phyloP scores from a whole-genome alignment of 2,329 filamentous ascomycete species.

The Alternaria gansuensis region DNA sequence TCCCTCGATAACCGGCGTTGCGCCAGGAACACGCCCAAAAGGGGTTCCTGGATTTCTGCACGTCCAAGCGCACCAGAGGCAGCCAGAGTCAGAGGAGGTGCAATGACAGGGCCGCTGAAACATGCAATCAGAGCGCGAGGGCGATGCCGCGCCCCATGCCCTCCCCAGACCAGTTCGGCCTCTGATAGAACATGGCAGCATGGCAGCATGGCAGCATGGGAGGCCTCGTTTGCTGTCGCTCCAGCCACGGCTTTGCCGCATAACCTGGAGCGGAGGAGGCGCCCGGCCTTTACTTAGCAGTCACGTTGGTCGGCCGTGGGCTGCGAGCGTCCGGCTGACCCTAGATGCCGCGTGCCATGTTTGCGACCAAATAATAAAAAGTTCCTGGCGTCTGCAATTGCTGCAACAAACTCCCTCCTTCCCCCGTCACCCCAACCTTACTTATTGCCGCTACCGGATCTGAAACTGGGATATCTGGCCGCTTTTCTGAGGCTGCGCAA shows the following conservation, averaged over 20 bases:
- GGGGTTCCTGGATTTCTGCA: slow-evolving; percentile 24
- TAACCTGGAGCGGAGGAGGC: slow-evolving; percentile 27
- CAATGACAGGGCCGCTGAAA: slow-evolving; percentile 22
- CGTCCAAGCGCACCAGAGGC: background rate
- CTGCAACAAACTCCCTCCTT: slow-evolving; percentile 23
- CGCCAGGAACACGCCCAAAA: slow-evolving; percentile 41
- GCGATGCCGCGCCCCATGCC: slow-evolving; percentile 20
- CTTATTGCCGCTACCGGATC: slow-evolving; percentile 10
- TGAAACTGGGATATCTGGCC: slow-evolving; percentile 27
- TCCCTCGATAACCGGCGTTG: slow-evolving; percentile 26
- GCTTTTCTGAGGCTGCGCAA: slow-evolving; percentile 27
- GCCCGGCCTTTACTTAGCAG: slow-evolving; percentile 31
- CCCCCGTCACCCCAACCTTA: slow-evolving; percentile 6
- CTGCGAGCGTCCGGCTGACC: slow-evolving; percentile 33
- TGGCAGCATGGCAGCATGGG: slow-evolving; percentile 4
- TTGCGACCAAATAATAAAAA: slow-evolving; percentile 34
- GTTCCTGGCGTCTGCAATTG: slow-evolving; percentile 24
- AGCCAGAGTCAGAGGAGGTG: slow-evolving; percentile 18
- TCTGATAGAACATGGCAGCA: slow-evolving; percentile 22
- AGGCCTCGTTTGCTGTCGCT: slow-evolving; percentile 18
- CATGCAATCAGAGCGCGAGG: slow-evolving; percentile 23
- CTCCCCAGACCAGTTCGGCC: slow-evolving; percentile 19
- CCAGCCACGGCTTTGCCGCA: slow-evolving; percentile 29
- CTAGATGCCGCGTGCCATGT: slow-evolving; percentile 35
- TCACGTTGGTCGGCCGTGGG: slow-evolving; percentile 32